Evolutionary conservation across 176 grass and related monocot genomes (phyloP), one percentile per base, ranked within the genome.

Genomic region (Cocos nucifera): DNA sequence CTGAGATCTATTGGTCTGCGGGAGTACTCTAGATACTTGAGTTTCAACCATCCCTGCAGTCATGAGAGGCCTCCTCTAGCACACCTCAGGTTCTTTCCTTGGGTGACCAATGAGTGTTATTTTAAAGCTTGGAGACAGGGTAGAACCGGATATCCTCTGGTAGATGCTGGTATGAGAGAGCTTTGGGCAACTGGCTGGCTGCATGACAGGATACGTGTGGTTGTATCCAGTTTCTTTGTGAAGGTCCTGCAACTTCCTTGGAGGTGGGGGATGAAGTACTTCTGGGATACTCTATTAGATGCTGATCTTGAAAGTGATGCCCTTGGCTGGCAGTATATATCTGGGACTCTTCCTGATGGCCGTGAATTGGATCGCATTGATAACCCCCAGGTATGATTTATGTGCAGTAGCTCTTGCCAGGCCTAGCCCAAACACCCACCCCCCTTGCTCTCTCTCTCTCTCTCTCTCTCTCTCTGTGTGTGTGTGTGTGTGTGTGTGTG

Each of bases 201-300:
- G 29, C 93, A 97, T 32, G 93, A 97, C 67, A 59, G 93, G 17
- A 97, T 97, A 54, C 87, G 93, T 15, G 93, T 91, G 56, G 93
- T 97, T 15, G 93, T 97, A 24, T 58, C 87, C 29, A 97, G 93
- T 66, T 97, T 97, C 74, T 97, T 97, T 2, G 93, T 97, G 54
- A 97, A 97, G 70, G 84, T 97, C 25, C 81, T 97, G 64, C 93
- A 91, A 35, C 74, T 97, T 59, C 93, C 93, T 17, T 97, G 93
- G 93, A 80, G 80, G 24, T 97, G 93, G 93, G 93, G 93, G 30
- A 97, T 97, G 93, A 97, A 97, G 63, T 97, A 97, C 78, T 97
- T 97, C 9, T 97, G 93, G 93, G 87, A 97, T 69, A 97, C 93
- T 12, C 74, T 97, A 62, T 73, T 97, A 58, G 93, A 97, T 73